Base-by-base conservation (phyloP, 768 basidiomycete species). In the Suillus placidus region DNA sequence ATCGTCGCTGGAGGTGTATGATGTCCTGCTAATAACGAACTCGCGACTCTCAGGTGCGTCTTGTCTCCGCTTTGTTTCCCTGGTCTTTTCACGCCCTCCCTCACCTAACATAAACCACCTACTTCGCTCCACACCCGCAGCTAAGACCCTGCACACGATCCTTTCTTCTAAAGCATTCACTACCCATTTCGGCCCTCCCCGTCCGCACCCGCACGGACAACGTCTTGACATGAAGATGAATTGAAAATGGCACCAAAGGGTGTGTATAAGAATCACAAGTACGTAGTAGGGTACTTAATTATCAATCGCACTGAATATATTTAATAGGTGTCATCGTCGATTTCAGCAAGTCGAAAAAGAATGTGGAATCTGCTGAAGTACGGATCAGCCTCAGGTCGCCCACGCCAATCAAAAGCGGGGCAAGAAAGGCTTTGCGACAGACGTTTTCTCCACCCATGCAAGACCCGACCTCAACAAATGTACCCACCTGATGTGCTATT, bases 1-100 rank as follows among this genome's bases (percentile, higher is more conserved):
- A 60, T 92, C 6, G 78, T 98, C 43, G 95, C 93, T 13, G 92
- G 88, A 0, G 95, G 95, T 6, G 76, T 85, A 6, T 94, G 93
- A 91, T 88, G 87, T 73, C 91, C 92, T 2, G 87, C 82, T 1
- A 90, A 89, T 74, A 88, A 90, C 67, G 92, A 96, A 74, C 83
- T 98, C 2, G 84, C 85, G 1, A 87, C 86, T 20, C 86, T 98
- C 42, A 83, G 96, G 87, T 88, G 70, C 32, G 73, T 60, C 47
- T 61, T 37, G 64, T 35, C 38, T 35, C 3, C 32, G 14, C 1
- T n/a, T 40, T 55, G 20, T 42, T 6, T 42, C 18, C 32, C 10
- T 62, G 51, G 0, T 9, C 18, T 55, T 13, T 62, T 32, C 8
- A 9, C 43, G 30, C n/a, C 4, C 35, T 38, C 55, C 4, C 6